Evolutionary conservation across 2,329 filamentous ascomycete species (phyloP), one percentile per base, ranked within the genome.

Genomic region (Colletotrichum echinochloae): DNA sequence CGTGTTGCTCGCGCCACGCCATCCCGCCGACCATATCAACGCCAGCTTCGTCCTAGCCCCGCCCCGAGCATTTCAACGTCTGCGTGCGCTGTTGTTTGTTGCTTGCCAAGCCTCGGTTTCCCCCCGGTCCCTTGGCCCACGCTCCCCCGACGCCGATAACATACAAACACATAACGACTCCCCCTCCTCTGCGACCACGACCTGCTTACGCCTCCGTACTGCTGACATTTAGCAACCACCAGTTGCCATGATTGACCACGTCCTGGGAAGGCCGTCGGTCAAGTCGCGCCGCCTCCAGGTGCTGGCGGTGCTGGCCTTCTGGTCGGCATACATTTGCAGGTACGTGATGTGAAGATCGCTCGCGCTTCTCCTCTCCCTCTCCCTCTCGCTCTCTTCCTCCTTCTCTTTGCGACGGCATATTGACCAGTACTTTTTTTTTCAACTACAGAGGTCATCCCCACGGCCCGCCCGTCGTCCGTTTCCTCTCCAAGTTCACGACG

Each of bases 231-330:
- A 63, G 52, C 30, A 63, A 59, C 46, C 18, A 9, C 7, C 35
- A 68, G 37, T 59, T 65, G 46, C 44, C 30, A 90, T 90, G 88
- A 82, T 90, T 90, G 95, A 98, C 82, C 95, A 98, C 86, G 92
- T 98, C 67, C 86, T 98, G 59, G 95, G 95, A 73, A 91, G 94
- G 74, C 95, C 95, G 41, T 98, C 95, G 71, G 90, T 93, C 77
- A 93, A 95, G 83, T 97, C 97, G 77, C 90, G 95, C 73, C 94
- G 97, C 77, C 91, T 97, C 60, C 95, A 98, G 81, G 94, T 99
- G 75, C 88, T 98, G 74, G 91, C 92, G 28, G 96, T 98, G 18
- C 87, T 98, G 65, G 90, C 93, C 0, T 96, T 98, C 78, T 99
- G 96, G 96, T 92, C 92, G 6, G 83, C 91, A 56, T 98, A 98